Evolutionary conservation across 1,139 yeast species (phyloP), one percentile per base, ranked within the genome.

Genomic region (Candida glucosophila): DNA sequence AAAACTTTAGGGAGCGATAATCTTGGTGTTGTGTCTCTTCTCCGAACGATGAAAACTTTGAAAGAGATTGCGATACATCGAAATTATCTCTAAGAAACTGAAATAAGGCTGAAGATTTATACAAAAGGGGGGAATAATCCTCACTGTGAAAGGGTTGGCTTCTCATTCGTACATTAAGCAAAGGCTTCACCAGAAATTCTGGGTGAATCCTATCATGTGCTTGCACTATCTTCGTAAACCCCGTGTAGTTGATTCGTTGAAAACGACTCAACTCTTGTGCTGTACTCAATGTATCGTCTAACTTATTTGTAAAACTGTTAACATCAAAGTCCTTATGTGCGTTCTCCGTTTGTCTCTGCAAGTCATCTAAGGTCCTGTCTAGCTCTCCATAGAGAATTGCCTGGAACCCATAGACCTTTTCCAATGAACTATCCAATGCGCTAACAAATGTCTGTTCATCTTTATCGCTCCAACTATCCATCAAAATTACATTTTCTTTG

Each of bases 141-240:
- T 90, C 98, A 11, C 88, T 75, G 50, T 88, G 93, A 67, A 88
- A 81, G 2, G 98, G 97, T 43, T 88, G 65, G 27, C 78, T 78
- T 49, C 77, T 79, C 52, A 90, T 67, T 44, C 98, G 69, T 22
- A 90, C 96, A 39, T 83, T 83, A 41, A 90, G 61, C 44, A 90
- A 59, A 0, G 97, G 95, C 51, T 77, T 79, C 19, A 90, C 96
- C 16, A 90, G 79, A 53, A 80, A 90, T 37, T 74, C 67, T 12
- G 86, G 71, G 49, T 88, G 96, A 37, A 88, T 55, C 31, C 96
- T 73, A 55, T 90, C 98, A 47, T 90, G 98, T 55, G 88, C 90
- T 61, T 90, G 88, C 39, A 88, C 96, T 41, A 90, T 83, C 51
- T 90, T 90, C 44, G 77, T 71, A 55, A 90, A 90, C 4, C 97